A percentile compares a stretch with the other conserved stretches of the same genome.
These are phyloP conservation scores for Sporothrix pseudoabietina DNA, from an alignment of 2,329 filamentous ascomycete species.

Conservation along the genomic window DNA sequence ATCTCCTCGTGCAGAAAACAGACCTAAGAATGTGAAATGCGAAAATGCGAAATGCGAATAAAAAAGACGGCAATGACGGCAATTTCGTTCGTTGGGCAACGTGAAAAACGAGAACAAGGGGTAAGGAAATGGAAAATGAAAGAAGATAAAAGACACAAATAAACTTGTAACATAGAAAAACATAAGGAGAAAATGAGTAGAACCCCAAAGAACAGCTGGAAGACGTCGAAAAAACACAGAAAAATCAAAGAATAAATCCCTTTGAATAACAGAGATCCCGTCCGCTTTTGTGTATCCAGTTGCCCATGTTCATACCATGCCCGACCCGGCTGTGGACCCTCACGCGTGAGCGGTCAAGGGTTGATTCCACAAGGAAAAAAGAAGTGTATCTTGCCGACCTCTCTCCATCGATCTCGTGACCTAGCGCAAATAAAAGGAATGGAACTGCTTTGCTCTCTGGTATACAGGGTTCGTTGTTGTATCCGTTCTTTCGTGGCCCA, in stretches of 20 bases:
- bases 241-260: slow-evolving; percentile 34
- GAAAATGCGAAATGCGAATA: slow-evolving; percentile 15
- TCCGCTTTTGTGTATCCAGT: slow-evolving; percentile 40
- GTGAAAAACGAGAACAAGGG: not conserved
- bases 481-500: slow-evolving; percentile 31
- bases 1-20: slow-evolving; percentile 21
- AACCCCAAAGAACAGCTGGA: slow-evolving; percentile 30
- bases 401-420: slow-evolving; percentile 35
- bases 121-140: slow-evolving; percentile 19
- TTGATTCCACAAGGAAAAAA: slow-evolving; percentile 38
- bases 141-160: slow-evolving; percentile 27
- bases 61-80: slow-evolving; percentile 1
- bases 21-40: slow-evolving; percentile 31
- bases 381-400: slow-evolving; percentile 39
- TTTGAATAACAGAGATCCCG: slow-evolving; percentile 29
- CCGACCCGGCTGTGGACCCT: slow-evolving; percentile 36
- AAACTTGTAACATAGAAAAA: slow-evolving; percentile 23
- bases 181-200: slow-evolving; percentile 10
- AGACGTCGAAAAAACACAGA: slow-evolving; percentile 33
- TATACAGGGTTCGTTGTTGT: slow-evolving; percentile 30
- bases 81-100: slow-evolving; percentile 18
- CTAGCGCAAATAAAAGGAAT: slow-evolving; percentile 32
- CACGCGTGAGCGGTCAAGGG: slow-evolving; percentile 37
- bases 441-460: slow-evolving; percentile 27
- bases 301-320: slow-evolving; percentile 40